phyloP scores from a whole-genome alignment of 495 filamentous ascomycete species.

The Neurospora cerealis region DNA sequence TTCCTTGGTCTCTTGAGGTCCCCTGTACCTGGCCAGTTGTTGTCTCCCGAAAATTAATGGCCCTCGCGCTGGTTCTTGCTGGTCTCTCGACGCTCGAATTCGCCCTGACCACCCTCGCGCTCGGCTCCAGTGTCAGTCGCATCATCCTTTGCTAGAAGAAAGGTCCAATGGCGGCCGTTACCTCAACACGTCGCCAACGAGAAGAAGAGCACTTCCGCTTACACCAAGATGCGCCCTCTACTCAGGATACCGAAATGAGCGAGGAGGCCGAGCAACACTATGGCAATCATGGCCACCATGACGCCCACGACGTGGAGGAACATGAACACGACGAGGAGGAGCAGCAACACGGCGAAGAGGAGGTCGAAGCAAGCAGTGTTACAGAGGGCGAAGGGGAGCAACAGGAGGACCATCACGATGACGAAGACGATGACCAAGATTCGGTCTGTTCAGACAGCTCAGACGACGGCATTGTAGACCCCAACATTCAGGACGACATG shows the following conservation, averaged over 20 bases:
- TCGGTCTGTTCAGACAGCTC: constrained; percentile 43
- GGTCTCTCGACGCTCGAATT: neutral
- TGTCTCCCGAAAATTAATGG: neutral
- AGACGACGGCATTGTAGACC: constrained; percentile 63
- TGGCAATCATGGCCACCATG: neutral
- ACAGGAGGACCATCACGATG: constrained; percentile 19
- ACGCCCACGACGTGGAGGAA: constrained; percentile 4
- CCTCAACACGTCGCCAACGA: constrained; percentile 10
- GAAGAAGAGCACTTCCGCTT: constrained; percentile 28
- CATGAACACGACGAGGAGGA: constrained; percentile 10
- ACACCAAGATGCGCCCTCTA: constrained; percentile 29
- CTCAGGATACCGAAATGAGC: constrained; percentile 25
- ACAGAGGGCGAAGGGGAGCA: constrained; percentile 3
- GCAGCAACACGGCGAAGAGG: constrained; percentile 25
- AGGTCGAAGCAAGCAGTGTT: constrained; percentile 14
- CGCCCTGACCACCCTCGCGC: neutral
- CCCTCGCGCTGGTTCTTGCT: neutral
- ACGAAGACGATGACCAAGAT: constrained; percentile 37
- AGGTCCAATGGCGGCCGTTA: constrained; percentile 14
- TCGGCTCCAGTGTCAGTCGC: neutral
- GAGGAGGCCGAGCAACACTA: constrained; percentile 18
- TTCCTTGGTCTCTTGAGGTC: neutral
- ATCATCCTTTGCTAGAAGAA: neutral
- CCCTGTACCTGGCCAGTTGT: too few relatives aligned
- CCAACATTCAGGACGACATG: constrained; percentile 75